A percentile compares a stretch with the other conserved stretches of the same genome.
Evolutionary conservation across 352 stramenopile species (phyloP).

Genomic region (Paralagenidium karlingii): DNA sequence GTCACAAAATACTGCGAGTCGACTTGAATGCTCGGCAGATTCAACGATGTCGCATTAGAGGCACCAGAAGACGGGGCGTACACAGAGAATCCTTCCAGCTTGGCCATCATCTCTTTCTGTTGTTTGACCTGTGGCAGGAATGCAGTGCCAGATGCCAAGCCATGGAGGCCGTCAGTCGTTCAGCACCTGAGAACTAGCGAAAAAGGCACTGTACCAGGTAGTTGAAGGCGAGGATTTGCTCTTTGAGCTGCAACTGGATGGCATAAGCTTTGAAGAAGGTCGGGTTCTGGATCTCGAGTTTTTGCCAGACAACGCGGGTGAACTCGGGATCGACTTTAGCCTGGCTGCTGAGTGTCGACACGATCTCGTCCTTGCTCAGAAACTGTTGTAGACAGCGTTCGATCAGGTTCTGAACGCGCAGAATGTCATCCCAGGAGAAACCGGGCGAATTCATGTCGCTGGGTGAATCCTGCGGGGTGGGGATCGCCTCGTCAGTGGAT

Average conservation of each 20-base stretch:
- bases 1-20: too few species aligned
- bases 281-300: constrained; percentile 86
- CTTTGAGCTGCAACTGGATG: constrained; percentile 75
- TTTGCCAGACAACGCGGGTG: constrained; percentile 82
- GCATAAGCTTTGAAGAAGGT: constrained; percentile 83
- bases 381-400: constrained; percentile 85
- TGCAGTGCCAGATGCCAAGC: background rate
- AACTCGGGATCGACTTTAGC: constrained; percentile 78
- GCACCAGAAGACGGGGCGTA: too few species aligned
- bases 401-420: constrained; percentile 83
- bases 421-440: constrained; percentile 84
- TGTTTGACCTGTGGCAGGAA: constrained; percentile 25
- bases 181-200: too few species aligned
- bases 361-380: constrained; percentile 77
- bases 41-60: too few species aligned
- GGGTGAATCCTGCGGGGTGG: background rate
- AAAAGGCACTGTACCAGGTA: constrained; percentile 69
- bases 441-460: background rate
- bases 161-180: too few species aligned
- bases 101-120: constrained; percentile 56
- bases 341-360: constrained; percentile 45
- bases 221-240: constrained; percentile 87
- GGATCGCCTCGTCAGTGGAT: background rate
- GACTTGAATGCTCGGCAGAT: too few species aligned
- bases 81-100: too few species aligned